These are phyloP conservation scores for Arctostaphylos glauca DNA, from an alignment of 148 eudicot genomes.

Conservation along the genomic window DNA sequence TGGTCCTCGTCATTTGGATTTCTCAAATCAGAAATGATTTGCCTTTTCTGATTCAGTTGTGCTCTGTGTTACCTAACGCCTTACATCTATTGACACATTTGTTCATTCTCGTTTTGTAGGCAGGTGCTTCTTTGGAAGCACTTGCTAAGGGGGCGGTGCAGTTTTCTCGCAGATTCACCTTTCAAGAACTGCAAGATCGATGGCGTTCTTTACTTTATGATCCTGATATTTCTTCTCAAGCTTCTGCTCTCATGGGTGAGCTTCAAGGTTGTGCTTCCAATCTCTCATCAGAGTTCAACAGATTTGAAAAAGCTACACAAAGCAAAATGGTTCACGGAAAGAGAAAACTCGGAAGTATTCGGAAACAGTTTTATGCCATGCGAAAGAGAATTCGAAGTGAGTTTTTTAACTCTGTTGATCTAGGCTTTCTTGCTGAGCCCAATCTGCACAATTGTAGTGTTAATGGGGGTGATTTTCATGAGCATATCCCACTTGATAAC, in stretches of 20 bases:
- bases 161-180: slow-evolving; percentile 70
- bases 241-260: slow-evolving; percentile 59
- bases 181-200: slow-evolving; percentile 69
- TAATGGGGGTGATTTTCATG: slow-evolving; percentile 36
- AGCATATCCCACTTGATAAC: slow-evolving; percentile 21
- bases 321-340: slow-evolving; percentile 36
- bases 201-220: slow-evolving; percentile 80
- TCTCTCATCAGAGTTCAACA: slow-evolving; percentile 37
- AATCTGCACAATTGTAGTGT: slow-evolving; percentile 37
- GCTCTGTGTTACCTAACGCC: background rate
- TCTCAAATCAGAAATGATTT: background rate
- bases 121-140: slow-evolving; percentile 85
- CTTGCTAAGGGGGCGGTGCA: slow-evolving; percentile 94
- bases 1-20: background rate
- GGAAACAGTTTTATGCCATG: slow-evolving; percentile 69
- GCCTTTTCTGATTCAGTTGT: background rate
- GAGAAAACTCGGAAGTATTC: slow-evolving; percentile 63
- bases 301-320: slow-evolving; percentile 44
- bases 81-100: background rate
- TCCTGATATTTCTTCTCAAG: slow-evolving; percentile 57
- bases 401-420: slow-evolving; percentile 43
- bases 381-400: slow-evolving; percentile 66
- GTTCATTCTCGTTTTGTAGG: slow-evolving; percentile 32
- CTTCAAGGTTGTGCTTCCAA: slow-evolving; percentile 48
- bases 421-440: slow-evolving; percentile 48